phyloP scores from a whole-genome alignment of 768 basidiomycete species.

The Boletus tylopilopsis region DNA sequence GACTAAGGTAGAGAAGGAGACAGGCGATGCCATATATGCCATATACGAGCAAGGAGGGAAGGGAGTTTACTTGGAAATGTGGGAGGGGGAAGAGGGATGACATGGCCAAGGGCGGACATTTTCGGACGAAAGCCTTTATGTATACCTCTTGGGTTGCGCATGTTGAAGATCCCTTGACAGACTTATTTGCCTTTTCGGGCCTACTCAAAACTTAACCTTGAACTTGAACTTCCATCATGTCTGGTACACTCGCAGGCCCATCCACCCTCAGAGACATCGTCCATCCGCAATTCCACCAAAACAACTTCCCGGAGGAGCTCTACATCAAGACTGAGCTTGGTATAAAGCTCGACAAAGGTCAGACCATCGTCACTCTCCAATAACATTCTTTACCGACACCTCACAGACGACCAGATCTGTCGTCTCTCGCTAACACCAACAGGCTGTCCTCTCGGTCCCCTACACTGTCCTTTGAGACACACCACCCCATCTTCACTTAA shows the following conservation, averaged over 20 bases:
- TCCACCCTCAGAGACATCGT: constrained; percentile 67
- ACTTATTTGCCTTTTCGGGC: neutral
- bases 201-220: too few relatives aligned
- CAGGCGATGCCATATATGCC: constrained; percentile 10
- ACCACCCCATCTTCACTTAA: constrained; percentile 85
- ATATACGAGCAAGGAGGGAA: constrained; percentile 3
- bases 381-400: constrained; percentile 1
- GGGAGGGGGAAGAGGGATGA: neutral
- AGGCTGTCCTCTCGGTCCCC: constrained; percentile 88
- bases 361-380: neutral
- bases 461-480: constrained; percentile 89
- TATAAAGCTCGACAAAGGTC: constrained; percentile 90
- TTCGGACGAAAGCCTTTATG: neutral
- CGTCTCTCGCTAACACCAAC: constrained; percentile 73
- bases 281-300: constrained; percentile 91
- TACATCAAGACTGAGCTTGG: constrained; percentile 80
- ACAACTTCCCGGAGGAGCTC: constrained; percentile 77
- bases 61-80: neutral
- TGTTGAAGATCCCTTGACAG: neutral
- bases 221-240: too few relatives aligned
- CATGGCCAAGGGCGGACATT: neutral
- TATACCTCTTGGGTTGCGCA: neutral
- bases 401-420: constrained; percentile 90
- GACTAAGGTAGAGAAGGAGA: constrained; percentile 9
- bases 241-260: constrained; percentile 53